Conservation (phyloP, 1,284 basidiomycete species). For the Psilocybe mexicana region DNA sequence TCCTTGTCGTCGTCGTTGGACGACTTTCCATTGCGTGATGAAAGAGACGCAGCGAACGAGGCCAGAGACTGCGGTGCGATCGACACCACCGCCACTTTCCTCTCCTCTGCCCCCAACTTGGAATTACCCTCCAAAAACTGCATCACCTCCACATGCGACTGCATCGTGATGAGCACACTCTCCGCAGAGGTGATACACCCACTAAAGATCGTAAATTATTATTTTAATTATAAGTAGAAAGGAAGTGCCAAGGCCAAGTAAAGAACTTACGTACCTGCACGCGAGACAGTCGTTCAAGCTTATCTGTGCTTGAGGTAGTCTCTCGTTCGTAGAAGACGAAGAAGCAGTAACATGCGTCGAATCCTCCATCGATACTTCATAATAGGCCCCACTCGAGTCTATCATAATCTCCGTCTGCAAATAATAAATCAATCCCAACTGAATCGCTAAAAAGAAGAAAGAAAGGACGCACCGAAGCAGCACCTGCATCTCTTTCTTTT, state of each 20-base stretch:
- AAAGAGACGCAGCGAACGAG: conserved; percentile 78
- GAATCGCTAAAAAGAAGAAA: not conserved
- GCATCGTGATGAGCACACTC: conserved; percentile 95
- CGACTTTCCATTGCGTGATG: conserved; percentile 29
- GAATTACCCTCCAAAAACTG: conserved; percentile 52
- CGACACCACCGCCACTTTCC: conserved; percentile 76
- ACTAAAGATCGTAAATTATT: conserved; percentile 39
- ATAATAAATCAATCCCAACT: not conserved
- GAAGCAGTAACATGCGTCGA: not conserved
- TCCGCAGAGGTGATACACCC: conserved; percentile 99
- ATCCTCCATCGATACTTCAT: conserved; percentile 54
- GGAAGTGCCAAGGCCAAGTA: conserved; percentile 4
- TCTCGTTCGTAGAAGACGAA: conserved; percentile 26
- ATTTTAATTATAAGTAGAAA: not conserved
- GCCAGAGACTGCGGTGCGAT: conserved; percentile 93
- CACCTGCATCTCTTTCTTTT: conserved; percentile 47
- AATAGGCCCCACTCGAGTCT: conserved; percentile 79
- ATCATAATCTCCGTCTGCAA: conserved; percentile 85
- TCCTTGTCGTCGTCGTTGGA: conserved; percentile 40
- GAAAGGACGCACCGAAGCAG: conserved; percentile 55
- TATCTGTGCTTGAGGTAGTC: conserved; percentile 88
- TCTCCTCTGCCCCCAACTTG: conserved; percentile 29
- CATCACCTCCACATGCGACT: conserved; percentile 92
- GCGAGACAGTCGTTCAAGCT: conserved; percentile 95
- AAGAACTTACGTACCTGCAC: conserved; percentile 63